Base-by-base conservation (phyloP, 176 grass and related monocot genomes). In the Ensete ventricosum region DNA sequence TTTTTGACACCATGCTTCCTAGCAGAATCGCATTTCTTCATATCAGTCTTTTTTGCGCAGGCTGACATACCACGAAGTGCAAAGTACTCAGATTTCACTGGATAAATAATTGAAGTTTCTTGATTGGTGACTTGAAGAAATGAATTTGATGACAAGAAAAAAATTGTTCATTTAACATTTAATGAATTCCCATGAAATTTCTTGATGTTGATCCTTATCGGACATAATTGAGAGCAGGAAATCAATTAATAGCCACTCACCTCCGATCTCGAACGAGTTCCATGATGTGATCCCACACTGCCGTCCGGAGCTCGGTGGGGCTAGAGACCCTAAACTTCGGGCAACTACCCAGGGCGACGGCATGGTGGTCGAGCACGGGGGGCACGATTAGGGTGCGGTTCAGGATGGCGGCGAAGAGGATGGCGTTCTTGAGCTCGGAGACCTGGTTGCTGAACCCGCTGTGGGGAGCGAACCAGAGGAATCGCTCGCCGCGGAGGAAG, bases 361-460 rank as follows among this genome's bases (percentile, higher is more conserved):
- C 88, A 62, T 94, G 90, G 90, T 99, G 90, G 67, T 99, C 88
- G 59, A 99, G 90, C 73, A 94, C 95, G 4, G 86, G 90, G 27
- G 86, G 90, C 29, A 99, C 86, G 72, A 99, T 81, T 76, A 99
- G 80, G 22, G 95, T 94, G 76, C 88, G 88, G 79, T 99, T 99
- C 5, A 99, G 84, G 54, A 99, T 68, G 55, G 90, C 88, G 22
- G 90, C 90, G 1, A 86, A 74, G 17, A 99, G 81, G 34, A 82
- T 81, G 51, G 90, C 95, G 77, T 99, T 99, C 48, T 75, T 89
- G 59, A 99, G 79, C 82, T 99, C 90, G 6, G 82, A 81, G 49
- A 99, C 78, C 88, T 99, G 95, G 80, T 99, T 99, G 76, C 84
- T 94, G 84, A 99, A 94, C 2, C 90, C 88, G 81, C 90, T 99